Base-by-base conservation (phyloP, 2,329 filamentous ascomycete species). In the Pseudogymnoascus sp. region DNA sequence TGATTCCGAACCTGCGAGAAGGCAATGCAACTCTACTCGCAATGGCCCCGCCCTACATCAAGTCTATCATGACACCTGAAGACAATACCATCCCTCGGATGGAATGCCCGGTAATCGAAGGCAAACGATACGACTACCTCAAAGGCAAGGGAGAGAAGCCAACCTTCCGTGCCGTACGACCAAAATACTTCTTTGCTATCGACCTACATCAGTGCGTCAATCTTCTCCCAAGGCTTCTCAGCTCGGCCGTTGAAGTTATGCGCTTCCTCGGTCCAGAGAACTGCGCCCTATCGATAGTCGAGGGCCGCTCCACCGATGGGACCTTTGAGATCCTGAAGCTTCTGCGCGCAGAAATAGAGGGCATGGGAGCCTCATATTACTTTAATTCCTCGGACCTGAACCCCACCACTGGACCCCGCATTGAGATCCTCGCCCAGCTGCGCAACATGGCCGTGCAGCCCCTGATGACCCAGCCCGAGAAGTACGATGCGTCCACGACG, bases 251-350 rank as follows among this genome's bases (percentile, higher is more conserved):
- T 25, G 76, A 82, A 63, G 73, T 71, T 1, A 74, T 80, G 2
- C 71, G 67, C 1, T 60, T 60, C 70, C 73, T 84, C 0, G 80
- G 81, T 0, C 75, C 79, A 0, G 62, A 75, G 5, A 73, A 74
- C 59, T 83, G 79, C 64, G 78, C 75, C 0, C 69, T 84, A 0
- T 82, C 80, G 0, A 76, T 84, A 18, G 74, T 83, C n/a, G 81
- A 83, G 64, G 81, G 81, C 18, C 75, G 80, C 65, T 83, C 81
- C 0, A 67, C 73, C 22, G 81, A 84, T 59, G 80, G 80, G 4
- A 84, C 81, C 0, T 74, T 67, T 32, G 78, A 81, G 22, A 72
- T 83, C 12, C 72, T 84, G 1, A 62, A 69, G 1, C 71, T 72
- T 0, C 67, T 84, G 3, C 67, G 67, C 1, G 65, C 72, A 0